phyloP scores from a whole-genome alignment of 805 yeast species.

The Ogataea philodendri region DNA sequence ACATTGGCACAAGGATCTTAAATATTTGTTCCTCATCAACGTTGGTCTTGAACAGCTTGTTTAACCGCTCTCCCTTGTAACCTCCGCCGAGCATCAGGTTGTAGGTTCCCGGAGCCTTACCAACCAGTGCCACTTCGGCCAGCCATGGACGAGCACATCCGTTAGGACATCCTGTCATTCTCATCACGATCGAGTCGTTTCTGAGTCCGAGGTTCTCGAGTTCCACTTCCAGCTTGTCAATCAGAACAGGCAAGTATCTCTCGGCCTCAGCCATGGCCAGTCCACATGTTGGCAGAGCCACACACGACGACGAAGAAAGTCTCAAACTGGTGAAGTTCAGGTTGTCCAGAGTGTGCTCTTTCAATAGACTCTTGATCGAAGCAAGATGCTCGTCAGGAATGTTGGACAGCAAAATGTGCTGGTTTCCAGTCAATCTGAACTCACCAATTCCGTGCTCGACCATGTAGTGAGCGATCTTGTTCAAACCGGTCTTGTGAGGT shows the following conservation, averaged over 20 bases:
- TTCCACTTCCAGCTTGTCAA: slow-evolving; percentile 78
- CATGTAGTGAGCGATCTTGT: slow-evolving; percentile 71
- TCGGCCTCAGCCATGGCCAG: slow-evolving; percentile 98
- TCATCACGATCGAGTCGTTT: slow-evolving; percentile 91
- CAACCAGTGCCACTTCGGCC: slow-evolving; percentile 93
- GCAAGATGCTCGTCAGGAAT: slow-evolving; percentile 67
- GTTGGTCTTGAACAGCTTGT: slow-evolving; percentile 84
- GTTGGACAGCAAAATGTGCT: slow-evolving; percentile 77
- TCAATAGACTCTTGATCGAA: slow-evolving; percentile 59
- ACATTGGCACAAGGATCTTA: slow-evolving; percentile 73
- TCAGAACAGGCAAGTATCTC: slow-evolving; percentile 80
- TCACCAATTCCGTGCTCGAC: slow-evolving; percentile 64
- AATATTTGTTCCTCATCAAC: slow-evolving; percentile 88
- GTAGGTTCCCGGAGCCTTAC: slow-evolving; percentile 92
- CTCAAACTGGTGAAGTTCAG: slow-evolving; percentile 79
- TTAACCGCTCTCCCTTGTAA: slow-evolving; percentile 86
- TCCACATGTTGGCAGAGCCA: slow-evolving; percentile 98
- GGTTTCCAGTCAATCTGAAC: slow-evolving; percentile 94
- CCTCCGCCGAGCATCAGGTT: slow-evolving; percentile 96
- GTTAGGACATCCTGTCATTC: slow-evolving; percentile 99
- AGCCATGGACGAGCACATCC: slow-evolving; percentile 99
- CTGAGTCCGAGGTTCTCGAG: slow-evolving; percentile 90
- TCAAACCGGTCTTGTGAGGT: slow-evolving; percentile 86
- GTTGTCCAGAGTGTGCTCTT: slow-evolving; percentile 78
- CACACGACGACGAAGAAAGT: slow-evolving; percentile 92